Evolutionary conservation across 768 basidiomycete genomes (phyloP), one percentile per base, ranked within the genome.

Genomic region (Mrakia blollopis): DNA sequence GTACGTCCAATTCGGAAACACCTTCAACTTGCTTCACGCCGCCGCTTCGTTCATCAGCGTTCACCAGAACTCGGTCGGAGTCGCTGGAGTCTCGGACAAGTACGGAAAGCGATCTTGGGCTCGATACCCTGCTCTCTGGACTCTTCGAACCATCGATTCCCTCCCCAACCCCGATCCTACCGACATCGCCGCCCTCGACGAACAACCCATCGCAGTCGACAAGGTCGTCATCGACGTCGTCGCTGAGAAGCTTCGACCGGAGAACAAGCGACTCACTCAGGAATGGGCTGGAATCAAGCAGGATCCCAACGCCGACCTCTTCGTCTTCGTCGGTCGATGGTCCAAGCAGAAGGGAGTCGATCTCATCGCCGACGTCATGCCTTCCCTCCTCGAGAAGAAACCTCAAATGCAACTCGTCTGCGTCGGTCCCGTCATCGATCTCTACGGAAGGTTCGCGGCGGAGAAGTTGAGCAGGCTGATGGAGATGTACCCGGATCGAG

Each of bases 341-440:
- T 97, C 94, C 8, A 97, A 96, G 84, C 94, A 97, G 84, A 97
- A 97, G 84, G 94, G 84, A 84, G 93, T 97, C n/a, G 94, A 97
- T 85, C 86, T 97, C 61, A 97, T 97, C 80, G 94, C 94, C 13
- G 94, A 97, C 84, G 90, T 97, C 79, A 92, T 97, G 92, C 94
- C 94, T 32, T 87, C 88, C 4, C 81, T 97, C 90, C 84, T 97
- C 78, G 92, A 93, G 75, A 96, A 95, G 85, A 89, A 90, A 14
- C 87, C 92, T 9, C 89, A 88, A 50, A 91, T 96, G 77, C 94
- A 97, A 82, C 83, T 97, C 50, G 90, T 97, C 80, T 87, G 89
- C 79, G 92, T 97, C 78, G 94, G 94, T 11, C 94, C 94, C 39
- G 94, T 97, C 81, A 96, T 97, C 79, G 94, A 97, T 84, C 85